Percentiles rank a stretch among this genome's conserved stretches.
phyloP scores from a whole-genome alignment of 2,329 filamentous ascomycete species.

The Ceratocystis ficicola region DNA sequence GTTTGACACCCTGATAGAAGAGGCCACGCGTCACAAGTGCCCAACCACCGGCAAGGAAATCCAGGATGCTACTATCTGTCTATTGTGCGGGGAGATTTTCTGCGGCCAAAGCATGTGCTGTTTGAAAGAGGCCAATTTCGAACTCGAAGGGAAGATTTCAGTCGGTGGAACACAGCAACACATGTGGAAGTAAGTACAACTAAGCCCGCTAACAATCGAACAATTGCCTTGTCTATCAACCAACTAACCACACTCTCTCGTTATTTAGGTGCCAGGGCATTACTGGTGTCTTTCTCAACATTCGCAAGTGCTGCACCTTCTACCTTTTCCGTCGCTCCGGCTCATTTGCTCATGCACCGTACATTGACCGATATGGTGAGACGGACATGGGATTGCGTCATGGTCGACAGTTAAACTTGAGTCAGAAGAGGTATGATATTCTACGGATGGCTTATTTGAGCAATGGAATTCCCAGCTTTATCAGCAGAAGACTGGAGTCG shows the following conservation, averaged over 20 bases:
- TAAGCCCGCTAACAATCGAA: background rate
- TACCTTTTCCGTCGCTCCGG: constrained; percentile 75
- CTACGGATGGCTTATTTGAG: constrained; percentile 76
- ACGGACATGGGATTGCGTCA: constrained; percentile 82
- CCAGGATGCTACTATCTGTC: constrained; percentile 77
- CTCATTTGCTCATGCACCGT: constrained; percentile 76
- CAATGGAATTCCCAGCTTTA: constrained; percentile 77
- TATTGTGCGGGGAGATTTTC: constrained; percentile 94
- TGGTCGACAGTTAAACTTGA: constrained; percentile 79
- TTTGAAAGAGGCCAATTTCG: constrained; percentile 47
- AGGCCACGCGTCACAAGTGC: constrained; percentile 71
- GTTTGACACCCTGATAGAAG: constrained; percentile 85
- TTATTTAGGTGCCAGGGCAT: constrained; percentile 64
- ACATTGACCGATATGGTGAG: constrained; percentile 92
- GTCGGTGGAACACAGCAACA: constrained; percentile 86
- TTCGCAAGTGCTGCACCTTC: constrained; percentile 86
- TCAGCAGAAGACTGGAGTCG: constrained; percentile 79
- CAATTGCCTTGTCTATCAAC: background rate
- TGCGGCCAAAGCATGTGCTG: constrained; percentile 93
- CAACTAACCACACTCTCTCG: constrained; percentile 12
- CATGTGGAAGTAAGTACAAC: constrained; percentile 57
- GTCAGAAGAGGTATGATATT: constrained; percentile 85
- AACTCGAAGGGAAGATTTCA: constrained; percentile 33
- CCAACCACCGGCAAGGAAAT: constrained; percentile 86
- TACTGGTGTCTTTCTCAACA: constrained; percentile 89